Evolutionary conservation across 805 yeast genomes (phyloP).

Genomic region (Saccharomyces cerevisiae): DNA sequence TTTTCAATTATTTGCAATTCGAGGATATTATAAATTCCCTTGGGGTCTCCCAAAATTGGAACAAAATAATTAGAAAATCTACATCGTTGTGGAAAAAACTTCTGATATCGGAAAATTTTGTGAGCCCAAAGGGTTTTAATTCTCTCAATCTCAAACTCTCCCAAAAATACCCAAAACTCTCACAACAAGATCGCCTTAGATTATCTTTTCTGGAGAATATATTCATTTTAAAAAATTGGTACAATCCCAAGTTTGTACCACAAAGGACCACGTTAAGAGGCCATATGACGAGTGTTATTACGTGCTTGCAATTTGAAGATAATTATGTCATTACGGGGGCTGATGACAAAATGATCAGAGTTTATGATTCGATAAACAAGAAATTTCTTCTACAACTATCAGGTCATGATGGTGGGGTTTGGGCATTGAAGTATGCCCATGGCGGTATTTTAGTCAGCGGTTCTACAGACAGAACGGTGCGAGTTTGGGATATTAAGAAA

Average conservation of each 20-base stretch:
- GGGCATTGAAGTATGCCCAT: conserved; percentile 91
- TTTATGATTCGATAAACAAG: conserved; percentile 74
- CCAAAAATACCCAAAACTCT: conserved; percentile 16
- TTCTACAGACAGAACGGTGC: conserved; percentile 86
- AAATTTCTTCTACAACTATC: conserved; percentile 48
- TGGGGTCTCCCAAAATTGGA: conserved; percentile 66
- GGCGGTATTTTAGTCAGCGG: conserved; percentile 74
- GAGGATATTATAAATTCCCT: conserved; percentile 52
- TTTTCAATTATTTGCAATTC: conserved; percentile 58
- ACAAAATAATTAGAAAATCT: conserved; percentile 48
- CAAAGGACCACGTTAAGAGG: conserved; percentile 56
- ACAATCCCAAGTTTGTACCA: conserved; percentile 62
- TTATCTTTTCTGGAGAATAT: conserved; percentile 36
- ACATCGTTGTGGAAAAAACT: conserved; percentile 63
- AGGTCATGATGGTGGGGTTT: conserved; percentile 97
- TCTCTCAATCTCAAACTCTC: conserved; percentile 11
- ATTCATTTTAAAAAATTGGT: conserved; percentile 70
- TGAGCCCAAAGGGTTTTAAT: conserved; percentile 38
- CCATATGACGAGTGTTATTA: conserved; percentile 76
- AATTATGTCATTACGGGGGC: conserved; percentile 88
- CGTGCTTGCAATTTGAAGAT: conserved; percentile 89
- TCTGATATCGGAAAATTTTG: conserved; percentile 52
- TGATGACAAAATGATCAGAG: conserved; percentile 74
- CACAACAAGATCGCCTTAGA: conserved; percentile 15
- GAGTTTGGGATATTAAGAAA: conserved; percentile 84